Base-by-base conservation (phyloP, 2,329 filamentous ascomycete species). In the Aureobasidium uvarum region DNA sequence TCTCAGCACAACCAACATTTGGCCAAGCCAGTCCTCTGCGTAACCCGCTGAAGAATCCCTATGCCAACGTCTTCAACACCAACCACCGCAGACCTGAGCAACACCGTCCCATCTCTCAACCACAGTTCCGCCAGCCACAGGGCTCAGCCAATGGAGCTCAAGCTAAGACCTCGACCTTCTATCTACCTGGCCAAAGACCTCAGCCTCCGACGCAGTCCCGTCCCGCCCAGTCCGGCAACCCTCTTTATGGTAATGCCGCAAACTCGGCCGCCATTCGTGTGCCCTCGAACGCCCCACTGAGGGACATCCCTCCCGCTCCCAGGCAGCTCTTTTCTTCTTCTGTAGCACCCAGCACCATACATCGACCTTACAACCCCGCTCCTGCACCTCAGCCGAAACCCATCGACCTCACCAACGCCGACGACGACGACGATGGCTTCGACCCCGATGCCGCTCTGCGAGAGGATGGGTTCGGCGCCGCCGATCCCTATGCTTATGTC, bases 401-500 rank as follows among this genome's bases (percentile, higher is more conserved):
- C 33, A 75, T 85, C 25, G 81, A 85, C 69, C 73, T 85, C 20
- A 84, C 81, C 1, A 73, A 74, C 65, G 73, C 67, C 39, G 74
- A 72, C 46, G 68, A 77, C 36, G 72, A 73, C 46, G 77, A 80
- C 33, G 79, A 81, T 25, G 78, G 74, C 76, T 11, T 81, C 81
- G 64, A 83, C 64, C 80, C 80, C 3, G 81, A 83, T 69, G 76
- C 74, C 18, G 78, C 74, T 3, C 76, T 83, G 28, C 75, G 77
- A 16, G 75, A 81, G 39, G 78, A 82, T 33, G 74, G 75, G 5
- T 86, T 86, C 70, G 83, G 83, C 5, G 78, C 81, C 0, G 77
- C 80, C 18, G 85, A 87, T 69, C 80, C 83, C 13, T 80, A 81
- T 70, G 80, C 80, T 64, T 92, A 90, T 70, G 86, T 89, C 6